A percentile compares a stretch with the other conserved stretches of the same genome.
Conservation (phyloP, 352 stramenopile species). For the Pythium brachiatum region DNA sequence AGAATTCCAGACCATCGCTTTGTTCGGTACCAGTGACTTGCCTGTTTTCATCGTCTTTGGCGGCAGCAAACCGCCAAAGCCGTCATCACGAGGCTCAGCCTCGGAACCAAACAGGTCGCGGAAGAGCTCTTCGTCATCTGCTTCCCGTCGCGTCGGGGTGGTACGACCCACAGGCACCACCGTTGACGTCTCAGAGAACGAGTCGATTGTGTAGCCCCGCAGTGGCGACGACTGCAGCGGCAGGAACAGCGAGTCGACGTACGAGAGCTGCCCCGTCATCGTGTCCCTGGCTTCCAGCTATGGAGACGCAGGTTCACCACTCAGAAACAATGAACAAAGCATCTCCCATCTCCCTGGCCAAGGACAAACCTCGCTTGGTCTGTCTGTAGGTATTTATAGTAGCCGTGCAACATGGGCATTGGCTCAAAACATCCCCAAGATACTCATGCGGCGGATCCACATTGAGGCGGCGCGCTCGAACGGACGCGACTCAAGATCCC, state of each 20-base stretch:
- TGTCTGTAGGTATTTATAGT: slow-evolving; percentile 1
- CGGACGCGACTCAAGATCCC: slow-evolving; percentile 2
- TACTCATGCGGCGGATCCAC: neutral
- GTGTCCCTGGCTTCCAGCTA: neutral
- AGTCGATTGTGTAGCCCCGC: slow-evolving; percentile 47
- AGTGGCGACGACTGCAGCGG: neutral
- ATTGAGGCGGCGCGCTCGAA: neutral
- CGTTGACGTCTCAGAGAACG: slow-evolving; percentile 53
- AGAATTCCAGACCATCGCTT: slow-evolving; percentile 18
- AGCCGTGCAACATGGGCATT: neutral
- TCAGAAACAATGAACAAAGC: neutral
- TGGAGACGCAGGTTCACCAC: neutral
- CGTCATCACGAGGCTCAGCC: slow-evolving; percentile 9
- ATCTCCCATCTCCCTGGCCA: neutral
- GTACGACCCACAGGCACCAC: slow-evolving; percentile 35
- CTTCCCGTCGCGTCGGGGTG: slow-evolving; percentile 22
- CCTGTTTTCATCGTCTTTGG: neutral
- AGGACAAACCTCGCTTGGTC: neutral
- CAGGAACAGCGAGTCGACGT: slow-evolving; percentile 1
- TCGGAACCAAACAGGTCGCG: slow-evolving; percentile 58
- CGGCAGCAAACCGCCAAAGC: neutral
- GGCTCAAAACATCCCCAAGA: neutral
- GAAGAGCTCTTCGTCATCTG: slow-evolving; percentile 63
- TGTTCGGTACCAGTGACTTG: slow-evolving; percentile 9
- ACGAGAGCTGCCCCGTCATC: slow-evolving; percentile 3